Conservation (phyloP, 2,329 filamentous ascomycete genomes). For the Calonectria henricotiae region DNA sequence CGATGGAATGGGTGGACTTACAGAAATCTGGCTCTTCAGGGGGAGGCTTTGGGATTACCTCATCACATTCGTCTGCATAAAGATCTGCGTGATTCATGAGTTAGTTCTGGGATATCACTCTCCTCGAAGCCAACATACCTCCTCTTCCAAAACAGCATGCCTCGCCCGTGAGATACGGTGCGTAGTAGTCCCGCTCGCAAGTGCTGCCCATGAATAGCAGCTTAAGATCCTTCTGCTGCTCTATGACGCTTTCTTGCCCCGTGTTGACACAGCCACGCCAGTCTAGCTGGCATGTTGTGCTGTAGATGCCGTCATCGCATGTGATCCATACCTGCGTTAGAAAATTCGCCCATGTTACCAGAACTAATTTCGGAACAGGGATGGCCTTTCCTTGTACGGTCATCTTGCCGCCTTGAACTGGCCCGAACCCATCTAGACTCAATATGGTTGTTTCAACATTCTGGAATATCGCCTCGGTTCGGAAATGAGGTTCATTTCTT, state of each 20-base stretch:
- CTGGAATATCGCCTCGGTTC: neutral
- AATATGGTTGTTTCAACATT: no score
- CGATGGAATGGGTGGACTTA: neutral
- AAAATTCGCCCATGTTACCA: neutral
- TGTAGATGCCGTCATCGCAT: neutral
- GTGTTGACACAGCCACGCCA: neutral
- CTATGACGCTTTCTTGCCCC: neutral
- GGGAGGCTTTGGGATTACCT: neutral
- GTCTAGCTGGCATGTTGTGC: neutral
- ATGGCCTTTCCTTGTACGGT: neutral
- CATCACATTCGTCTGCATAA: neutral
- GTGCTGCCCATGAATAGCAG: neutral
- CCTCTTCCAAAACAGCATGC: no score
- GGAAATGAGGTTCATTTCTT: neutral
- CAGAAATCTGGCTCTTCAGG: neutral
- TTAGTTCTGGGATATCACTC: neutral
- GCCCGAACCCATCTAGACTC: neutral
- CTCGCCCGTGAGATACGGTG: neutral
- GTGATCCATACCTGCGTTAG: slow-evolving; percentile 1
- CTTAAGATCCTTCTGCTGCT: neutral
- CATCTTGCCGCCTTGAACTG: neutral
- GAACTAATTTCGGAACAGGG: neutral
- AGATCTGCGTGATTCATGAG: neutral
- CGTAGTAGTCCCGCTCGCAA: neutral
- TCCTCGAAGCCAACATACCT: neutral